Percentiles rank a stretch among this genome's conserved stretches.
Evolutionary conservation across 768 basidiomycete genomes (phyloP).

Genomic region (Lactarius akahatsu): DNA sequence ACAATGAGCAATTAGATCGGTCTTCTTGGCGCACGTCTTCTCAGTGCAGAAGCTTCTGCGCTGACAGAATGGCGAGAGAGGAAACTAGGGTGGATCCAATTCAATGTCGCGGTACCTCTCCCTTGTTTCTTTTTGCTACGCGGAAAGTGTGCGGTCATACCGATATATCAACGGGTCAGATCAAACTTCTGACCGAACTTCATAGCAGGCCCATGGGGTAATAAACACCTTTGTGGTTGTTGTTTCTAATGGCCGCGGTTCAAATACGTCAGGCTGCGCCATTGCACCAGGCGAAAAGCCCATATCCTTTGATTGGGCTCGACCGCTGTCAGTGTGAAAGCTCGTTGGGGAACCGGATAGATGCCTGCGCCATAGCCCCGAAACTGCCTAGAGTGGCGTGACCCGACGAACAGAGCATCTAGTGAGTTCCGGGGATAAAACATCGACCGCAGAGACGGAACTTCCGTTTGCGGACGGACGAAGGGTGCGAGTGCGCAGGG

Average conservation of each 20-base stretch:
- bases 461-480: constrained; percentile 12
- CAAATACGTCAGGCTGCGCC: neutral
- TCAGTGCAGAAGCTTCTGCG: neutral
- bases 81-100: neutral
- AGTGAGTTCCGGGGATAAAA: constrained; percentile 7
- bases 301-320: neutral
- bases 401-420: neutral
- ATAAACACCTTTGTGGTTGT: constrained; percentile 9
- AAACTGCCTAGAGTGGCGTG: neutral
- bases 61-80: constrained; percentile 11
- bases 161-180: constrained; percentile 10
- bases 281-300: neutral
- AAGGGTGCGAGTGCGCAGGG: constrained; percentile 14
- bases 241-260: neutral
- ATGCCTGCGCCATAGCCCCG: constrained; percentile 4
- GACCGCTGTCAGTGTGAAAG: neutral
- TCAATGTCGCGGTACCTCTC: constrained; percentile 8
- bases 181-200: constrained; percentile 13
- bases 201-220: constrained; percentile 9
- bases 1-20: neutral
- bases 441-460: constrained; percentile 9
- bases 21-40: neutral
- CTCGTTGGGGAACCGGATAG: neutral
- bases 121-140: constrained; percentile 4
- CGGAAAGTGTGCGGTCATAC: constrained; percentile 24